These are phyloP conservation scores for Botrytis paeoniae DNA, from an alignment of 2,329 filamentous ascomycete species.

Conservation along the genomic window DNA sequence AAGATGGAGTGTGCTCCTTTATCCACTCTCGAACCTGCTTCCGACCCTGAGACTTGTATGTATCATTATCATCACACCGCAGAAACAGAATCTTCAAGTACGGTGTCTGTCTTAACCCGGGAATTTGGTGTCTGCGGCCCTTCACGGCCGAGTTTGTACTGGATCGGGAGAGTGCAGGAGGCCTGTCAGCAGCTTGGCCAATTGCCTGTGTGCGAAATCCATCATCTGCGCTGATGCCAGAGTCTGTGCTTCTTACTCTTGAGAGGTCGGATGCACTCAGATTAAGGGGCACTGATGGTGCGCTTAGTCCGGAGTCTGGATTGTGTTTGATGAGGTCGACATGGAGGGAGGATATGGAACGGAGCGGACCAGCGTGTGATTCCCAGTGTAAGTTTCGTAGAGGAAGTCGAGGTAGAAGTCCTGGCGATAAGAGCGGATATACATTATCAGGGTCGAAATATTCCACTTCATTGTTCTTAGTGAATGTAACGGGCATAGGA, in stretches of 20 bases:
- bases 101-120: slow-evolving; percentile 84
- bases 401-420: slow-evolving; percentile 75
- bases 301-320: slow-evolving; percentile 43
- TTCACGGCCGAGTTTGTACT: slow-evolving; percentile 40
- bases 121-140: slow-evolving; percentile 85
- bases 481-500: not conserved
- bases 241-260: slow-evolving; percentile 40
- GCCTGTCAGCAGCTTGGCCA: slow-evolving; percentile 40
- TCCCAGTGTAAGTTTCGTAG: slow-evolving; percentile 96
- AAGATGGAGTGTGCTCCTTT: slow-evolving; percentile 66
- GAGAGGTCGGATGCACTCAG: slow-evolving; percentile 36
- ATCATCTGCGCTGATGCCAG: slow-evolving; percentile 47
- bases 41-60: slow-evolving; percentile 78
- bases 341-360: slow-evolving; percentile 90
- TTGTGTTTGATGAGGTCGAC: slow-evolving; percentile 71
- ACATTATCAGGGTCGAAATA: slow-evolving; percentile 92
- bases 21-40: slow-evolving; percentile 88
- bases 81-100: slow-evolving; percentile 90
- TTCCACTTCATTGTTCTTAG: slow-evolving; percentile 62
- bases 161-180: slow-evolving; percentile 25
- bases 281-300: slow-evolving; percentile 39
- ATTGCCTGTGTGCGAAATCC: slow-evolving; percentile 59
- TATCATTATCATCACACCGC: slow-evolving; percentile 92
- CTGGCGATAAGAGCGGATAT: slow-evolving; percentile 76
- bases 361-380: slow-evolving; percentile 82